phyloP scores from a whole-genome alignment of 1,284 basidiomycete genomes.

The Sanguinoderma infundibulare region DNA sequence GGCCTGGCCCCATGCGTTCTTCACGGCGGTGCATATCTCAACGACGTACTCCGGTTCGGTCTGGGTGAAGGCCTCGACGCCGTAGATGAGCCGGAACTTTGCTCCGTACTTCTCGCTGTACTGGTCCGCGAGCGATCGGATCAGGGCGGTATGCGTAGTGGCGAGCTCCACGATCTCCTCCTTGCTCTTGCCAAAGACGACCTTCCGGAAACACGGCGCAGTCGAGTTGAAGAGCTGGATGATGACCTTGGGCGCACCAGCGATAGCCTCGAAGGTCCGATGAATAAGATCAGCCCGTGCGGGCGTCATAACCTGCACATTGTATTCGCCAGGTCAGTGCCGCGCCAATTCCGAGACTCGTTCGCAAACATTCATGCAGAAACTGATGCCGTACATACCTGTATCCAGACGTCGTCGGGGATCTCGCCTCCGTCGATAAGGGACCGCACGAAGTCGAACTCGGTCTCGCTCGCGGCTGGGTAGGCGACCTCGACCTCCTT shows the following conservation, averaged over 20 bases:
- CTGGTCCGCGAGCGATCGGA: conserved; percentile 84
- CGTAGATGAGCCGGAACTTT: conserved; percentile 95
- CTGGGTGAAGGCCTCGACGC: conserved; percentile 97
- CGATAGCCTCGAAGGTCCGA: conserved; percentile 88
- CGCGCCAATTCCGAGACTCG: neutral
- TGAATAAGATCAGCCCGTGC: conserved; percentile 94
- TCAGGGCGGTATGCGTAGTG: conserved; percentile 84
- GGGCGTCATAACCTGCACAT: conserved; percentile 84
- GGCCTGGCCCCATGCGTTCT: conserved; percentile 86
- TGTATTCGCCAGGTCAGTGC: conserved; percentile 13
- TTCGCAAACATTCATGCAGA: neutral
- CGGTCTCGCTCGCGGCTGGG: conserved; percentile 95
- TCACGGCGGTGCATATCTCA: conserved; percentile 93
- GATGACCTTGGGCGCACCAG: conserved; percentile 90
- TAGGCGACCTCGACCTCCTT: conserved; percentile 98
- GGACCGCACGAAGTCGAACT: conserved; percentile 91
- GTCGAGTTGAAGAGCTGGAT: conserved; percentile 99
- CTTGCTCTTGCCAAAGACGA: conserved; percentile 94
- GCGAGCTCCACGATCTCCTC: conserved; percentile 92
- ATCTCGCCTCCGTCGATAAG: conserved; percentile 84
- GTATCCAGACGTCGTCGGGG: conserved; percentile 97
- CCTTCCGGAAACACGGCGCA: conserved; percentile 91
- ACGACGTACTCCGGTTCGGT: conserved; percentile 97
- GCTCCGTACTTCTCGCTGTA: conserved; percentile 87
- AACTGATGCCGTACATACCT: conserved; percentile 75